These are phyloP conservation scores for Athelia sp. DNA, from an alignment of 1,284 basidiomycete genomes.

Conservation along the genomic window DNA sequence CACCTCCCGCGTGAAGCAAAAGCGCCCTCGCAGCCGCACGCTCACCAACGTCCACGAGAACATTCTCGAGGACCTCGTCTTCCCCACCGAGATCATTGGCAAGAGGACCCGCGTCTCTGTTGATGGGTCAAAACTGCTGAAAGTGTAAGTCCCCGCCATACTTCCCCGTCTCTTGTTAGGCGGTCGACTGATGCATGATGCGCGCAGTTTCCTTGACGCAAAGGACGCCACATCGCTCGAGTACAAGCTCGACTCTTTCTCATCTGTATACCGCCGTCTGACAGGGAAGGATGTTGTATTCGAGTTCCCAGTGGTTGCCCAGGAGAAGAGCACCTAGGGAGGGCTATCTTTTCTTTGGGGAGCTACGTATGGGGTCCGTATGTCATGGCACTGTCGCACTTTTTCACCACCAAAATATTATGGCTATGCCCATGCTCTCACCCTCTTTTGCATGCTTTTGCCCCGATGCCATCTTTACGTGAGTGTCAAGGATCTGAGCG, in stretches of 20 bases:
- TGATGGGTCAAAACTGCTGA: constrained; percentile 89
- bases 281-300: constrained; percentile 94
- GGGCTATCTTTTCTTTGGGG: constrained; percentile 3
- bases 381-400: constrained; percentile 1
- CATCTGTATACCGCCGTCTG: constrained; percentile 89
- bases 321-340: constrained; percentile 47
- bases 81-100: constrained; percentile 98
- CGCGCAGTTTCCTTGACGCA: constrained; percentile 86
- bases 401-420: constrained; percentile 17
- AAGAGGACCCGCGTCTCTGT: constrained; percentile 92
- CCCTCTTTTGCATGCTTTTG: background rate
- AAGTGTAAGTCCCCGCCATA: constrained; percentile 70
- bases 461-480: too few species aligned
- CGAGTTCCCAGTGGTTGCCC: constrained; percentile 74
- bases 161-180: background rate
- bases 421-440: constrained; percentile 18
- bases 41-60: constrained; percentile 97
- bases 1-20: constrained; percentile 90
- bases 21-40: constrained; percentile 95
- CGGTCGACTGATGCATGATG: constrained; percentile 8
- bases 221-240: constrained; percentile 98
- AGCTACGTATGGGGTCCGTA: constrained; percentile 10
- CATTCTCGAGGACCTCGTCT: constrained; percentile 98
- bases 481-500: too few species aligned
- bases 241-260: constrained; percentile 99